Conservation (phyloP, 768 basidiomycete species). For the Termitomyces sp. region DNA sequence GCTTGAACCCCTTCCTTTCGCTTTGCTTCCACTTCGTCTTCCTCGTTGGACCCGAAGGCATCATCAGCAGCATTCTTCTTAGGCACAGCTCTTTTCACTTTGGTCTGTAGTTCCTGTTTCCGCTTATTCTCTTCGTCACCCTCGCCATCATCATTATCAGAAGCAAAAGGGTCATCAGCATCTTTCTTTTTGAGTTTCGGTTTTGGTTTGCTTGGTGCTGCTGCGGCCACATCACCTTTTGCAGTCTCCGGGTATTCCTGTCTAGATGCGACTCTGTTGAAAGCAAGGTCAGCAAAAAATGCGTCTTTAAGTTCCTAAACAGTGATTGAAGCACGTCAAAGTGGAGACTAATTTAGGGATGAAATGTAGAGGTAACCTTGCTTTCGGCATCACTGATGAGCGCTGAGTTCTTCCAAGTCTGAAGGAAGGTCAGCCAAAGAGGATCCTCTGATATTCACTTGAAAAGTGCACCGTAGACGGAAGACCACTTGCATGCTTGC, state of each 20-base stretch:
- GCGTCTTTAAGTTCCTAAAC: slow-evolving; percentile 56
- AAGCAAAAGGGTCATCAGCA: slow-evolving; percentile 54
- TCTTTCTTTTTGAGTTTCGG: slow-evolving; percentile 42
- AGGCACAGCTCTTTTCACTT: slow-evolving; percentile 30
- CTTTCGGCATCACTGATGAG: slow-evolving; percentile 56
- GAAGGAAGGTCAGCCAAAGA: not conserved
- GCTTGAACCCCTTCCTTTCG: slow-evolving; percentile 1
- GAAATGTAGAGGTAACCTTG: slow-evolving; percentile 35
- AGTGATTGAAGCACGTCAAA: not conserved
- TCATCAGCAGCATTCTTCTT: slow-evolving; percentile 47
- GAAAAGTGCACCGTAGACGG: slow-evolving; percentile 50
- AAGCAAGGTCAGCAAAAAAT: slow-evolving; percentile 43
- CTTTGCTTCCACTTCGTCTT: slow-evolving; percentile 14
- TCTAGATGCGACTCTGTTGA: slow-evolving; percentile 19
- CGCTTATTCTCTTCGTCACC: slow-evolving; percentile 18
- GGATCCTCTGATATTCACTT: not conserved
- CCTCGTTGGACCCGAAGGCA: slow-evolving; percentile 24
- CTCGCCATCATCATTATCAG: slow-evolving; percentile 34
- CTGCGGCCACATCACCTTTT: slow-evolving; percentile 3
- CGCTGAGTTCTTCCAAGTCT: slow-evolving; percentile 67
- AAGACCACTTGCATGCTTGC: slow-evolving; percentile 72
- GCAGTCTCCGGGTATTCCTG: not conserved
- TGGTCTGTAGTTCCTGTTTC: not conserved
- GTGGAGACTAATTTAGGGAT: not conserved
- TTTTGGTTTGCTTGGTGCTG: slow-evolving; percentile 29